Evolutionary conservation across 2,329 filamentous ascomycete species (phyloP).

Genomic region (Paracorniculantispora psalliotae): DNA sequence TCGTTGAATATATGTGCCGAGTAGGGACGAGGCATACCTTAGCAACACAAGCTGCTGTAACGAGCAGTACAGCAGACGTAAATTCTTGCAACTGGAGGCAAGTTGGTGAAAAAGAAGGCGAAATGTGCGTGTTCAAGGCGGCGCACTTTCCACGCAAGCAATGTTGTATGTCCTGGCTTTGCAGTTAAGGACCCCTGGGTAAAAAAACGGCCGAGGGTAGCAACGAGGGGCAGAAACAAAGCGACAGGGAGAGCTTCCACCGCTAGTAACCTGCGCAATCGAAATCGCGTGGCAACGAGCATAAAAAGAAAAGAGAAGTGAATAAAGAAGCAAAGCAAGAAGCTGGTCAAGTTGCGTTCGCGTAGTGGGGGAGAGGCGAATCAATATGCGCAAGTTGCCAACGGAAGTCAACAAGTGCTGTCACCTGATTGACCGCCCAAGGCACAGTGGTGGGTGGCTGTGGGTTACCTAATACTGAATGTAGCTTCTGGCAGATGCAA

Average conservation of each 20-base stretch:
- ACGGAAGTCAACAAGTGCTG: conserved; percentile 12
- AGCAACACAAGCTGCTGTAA: neutral
- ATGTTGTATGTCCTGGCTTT: neutral
- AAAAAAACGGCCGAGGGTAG: neutral
- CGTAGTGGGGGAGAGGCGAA: neutral
- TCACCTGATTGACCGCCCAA: conserved; percentile 9
- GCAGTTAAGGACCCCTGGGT: neutral
- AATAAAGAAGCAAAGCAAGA: neutral
- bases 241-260: neutral
- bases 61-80: neutral
- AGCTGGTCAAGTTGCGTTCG: conserved; percentile 1
- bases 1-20: neutral
- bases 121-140: neutral
- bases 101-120: neutral
- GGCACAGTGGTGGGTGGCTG: too few relatives aligned
- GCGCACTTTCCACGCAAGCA: conserved; percentile 2
- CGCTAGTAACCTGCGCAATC: neutral
- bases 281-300: neutral
- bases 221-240: conserved; percentile 1
- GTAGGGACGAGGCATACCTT: conserved; percentile 3
- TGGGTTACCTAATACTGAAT: conserved; percentile 7
- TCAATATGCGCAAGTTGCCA: neutral
- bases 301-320: neutral
- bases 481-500: neutral
- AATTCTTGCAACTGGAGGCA: neutral